A percentile compares a stretch with the other conserved stretches of the same genome.
Conservation (phyloP, 257 asterid species). For the Buddleja alternifolia region DNA sequence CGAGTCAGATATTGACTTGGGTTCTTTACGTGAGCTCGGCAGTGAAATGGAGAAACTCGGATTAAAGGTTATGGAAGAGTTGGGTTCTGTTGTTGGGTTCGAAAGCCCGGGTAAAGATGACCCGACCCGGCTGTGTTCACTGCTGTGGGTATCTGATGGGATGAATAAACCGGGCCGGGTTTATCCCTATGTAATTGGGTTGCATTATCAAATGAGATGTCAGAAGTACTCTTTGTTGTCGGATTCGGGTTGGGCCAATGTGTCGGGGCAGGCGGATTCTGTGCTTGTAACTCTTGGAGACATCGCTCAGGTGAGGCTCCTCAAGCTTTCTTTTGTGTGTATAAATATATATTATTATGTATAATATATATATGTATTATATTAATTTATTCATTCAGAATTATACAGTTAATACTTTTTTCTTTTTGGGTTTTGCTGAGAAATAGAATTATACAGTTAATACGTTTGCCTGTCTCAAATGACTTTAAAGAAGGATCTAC, state of each 20-base stretch:
- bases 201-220: constrained; percentile 51
- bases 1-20: constrained; percentile 27
- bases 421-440: too few species aligned
- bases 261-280: constrained; percentile 51
- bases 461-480: too few species aligned
- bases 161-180: constrained; percentile 51
- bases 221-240: constrained; percentile 46
- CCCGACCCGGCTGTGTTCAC: constrained; percentile 37
- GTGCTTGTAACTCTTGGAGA: constrained; percentile 73
- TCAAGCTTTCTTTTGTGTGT: background rate
- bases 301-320: constrained; percentile 64
- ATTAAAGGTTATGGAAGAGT: constrained; percentile 38
- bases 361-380: too few species aligned
- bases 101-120: constrained; percentile 39
- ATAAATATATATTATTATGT: too few species aligned
- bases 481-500: too few species aligned
- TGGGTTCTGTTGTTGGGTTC: constrained; percentile 44
- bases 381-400: too few species aligned
- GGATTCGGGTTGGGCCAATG: constrained; percentile 72
- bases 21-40: constrained; percentile 39
- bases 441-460: too few species aligned
- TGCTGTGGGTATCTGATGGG: constrained; percentile 65
- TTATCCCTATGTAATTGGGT: constrained; percentile 65
- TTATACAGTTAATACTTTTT: too few species aligned
- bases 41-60: constrained; percentile 49